These are phyloP conservation scores for Penicillium egyptiacum DNA, from an alignment of 495 filamentous ascomycete genomes.

Conservation along the genomic window DNA sequence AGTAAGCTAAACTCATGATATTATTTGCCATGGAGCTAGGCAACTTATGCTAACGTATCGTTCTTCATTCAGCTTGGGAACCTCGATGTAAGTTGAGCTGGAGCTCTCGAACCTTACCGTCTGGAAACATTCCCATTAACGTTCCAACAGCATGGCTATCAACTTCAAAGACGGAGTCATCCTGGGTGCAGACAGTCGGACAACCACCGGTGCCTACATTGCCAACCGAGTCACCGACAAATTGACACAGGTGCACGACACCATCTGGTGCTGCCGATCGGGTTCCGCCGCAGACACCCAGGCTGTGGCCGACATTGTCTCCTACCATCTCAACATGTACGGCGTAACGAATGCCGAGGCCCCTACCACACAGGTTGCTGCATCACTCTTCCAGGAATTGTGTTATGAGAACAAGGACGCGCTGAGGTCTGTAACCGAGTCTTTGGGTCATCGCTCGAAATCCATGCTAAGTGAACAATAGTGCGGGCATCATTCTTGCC, in stretches of 20 bases:
- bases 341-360: constrained; percentile 80
- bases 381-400: constrained; percentile 92
- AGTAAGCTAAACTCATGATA: constrained; percentile 57
- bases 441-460: neutral
- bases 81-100: constrained; percentile 78
- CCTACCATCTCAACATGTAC: constrained; percentile 93
- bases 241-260: constrained; percentile 96
- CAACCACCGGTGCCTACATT: constrained; percentile 98
- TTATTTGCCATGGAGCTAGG: neutral
- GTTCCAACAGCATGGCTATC: constrained; percentile 60
- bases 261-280: constrained; percentile 98
- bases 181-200: constrained; percentile 92
- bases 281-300: constrained; percentile 97
- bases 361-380: constrained; percentile 91
- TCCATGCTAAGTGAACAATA: constrained; percentile 40
- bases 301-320: constrained; percentile 95
- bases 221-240: constrained; percentile 99
- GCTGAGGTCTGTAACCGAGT: constrained; percentile 58
- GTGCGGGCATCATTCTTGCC: constrained; percentile 96
- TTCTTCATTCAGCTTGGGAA: constrained; percentile 69
- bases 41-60: constrained; percentile 30
- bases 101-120: constrained; percentile 23
- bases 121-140: constrained; percentile 18
- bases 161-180: constrained; percentile 98
- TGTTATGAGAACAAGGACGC: constrained; percentile 97